These are phyloP conservation scores for Annulohypoxylon stygium DNA, from an alignment of 495 filamentous ascomycete genomes.

Conservation along the genomic window DNA sequence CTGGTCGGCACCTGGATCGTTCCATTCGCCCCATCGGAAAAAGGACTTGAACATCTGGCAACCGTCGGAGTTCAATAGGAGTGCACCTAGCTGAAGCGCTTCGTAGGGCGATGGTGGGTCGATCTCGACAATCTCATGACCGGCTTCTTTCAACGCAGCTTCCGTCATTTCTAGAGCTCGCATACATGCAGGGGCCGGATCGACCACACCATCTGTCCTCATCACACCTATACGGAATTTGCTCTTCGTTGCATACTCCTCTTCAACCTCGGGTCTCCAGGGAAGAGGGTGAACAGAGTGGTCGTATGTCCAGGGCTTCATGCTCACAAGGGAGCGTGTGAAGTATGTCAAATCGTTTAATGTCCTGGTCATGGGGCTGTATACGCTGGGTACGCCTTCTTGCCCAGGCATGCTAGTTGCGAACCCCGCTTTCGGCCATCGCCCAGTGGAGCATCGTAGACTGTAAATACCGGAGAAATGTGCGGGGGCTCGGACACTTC, in stretches of 20 bases:
- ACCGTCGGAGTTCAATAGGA: slow-evolving; percentile 89
- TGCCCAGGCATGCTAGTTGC: slow-evolving; percentile 93
- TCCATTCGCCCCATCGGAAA: slow-evolving; percentile 80
- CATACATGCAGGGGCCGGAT: slow-evolving; percentile 85
- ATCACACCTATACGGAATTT: slow-evolving; percentile 82
- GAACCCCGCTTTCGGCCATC: slow-evolving; percentile 91
- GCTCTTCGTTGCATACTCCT: slow-evolving; percentile 69
- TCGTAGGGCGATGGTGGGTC: slow-evolving; percentile 75
- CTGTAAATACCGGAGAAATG: slow-evolving; percentile 94
- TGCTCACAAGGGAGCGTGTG: slow-evolving; percentile 78
- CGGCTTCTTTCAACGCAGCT: slow-evolving; percentile 73
- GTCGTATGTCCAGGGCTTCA: slow-evolving; percentile 95
- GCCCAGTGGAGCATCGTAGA: slow-evolving; percentile 91
- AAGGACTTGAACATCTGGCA: slow-evolving; percentile 84
- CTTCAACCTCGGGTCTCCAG: slow-evolving; percentile 75
- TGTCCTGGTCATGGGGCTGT: slow-evolving; percentile 93
- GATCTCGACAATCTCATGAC: slow-evolving; percentile 83
- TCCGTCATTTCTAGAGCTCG: slow-evolving; percentile 81
- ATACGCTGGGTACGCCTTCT: slow-evolving; percentile 90
- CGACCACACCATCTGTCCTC: slow-evolving; percentile 85
- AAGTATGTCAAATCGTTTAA: slow-evolving; percentile 89
- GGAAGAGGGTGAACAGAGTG: slow-evolving; percentile 84
- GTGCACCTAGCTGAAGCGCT: slow-evolving; percentile 82
- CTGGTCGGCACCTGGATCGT: slow-evolving; percentile 82
- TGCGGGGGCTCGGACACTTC: slow-evolving; percentile 88